Percentiles rank a stretch among this genome's conserved stretches.
These are phyloP conservation scores for Picochlorum costavermella DNA, from an alignment of 139 green algal species.

Conservation along the genomic window DNA sequence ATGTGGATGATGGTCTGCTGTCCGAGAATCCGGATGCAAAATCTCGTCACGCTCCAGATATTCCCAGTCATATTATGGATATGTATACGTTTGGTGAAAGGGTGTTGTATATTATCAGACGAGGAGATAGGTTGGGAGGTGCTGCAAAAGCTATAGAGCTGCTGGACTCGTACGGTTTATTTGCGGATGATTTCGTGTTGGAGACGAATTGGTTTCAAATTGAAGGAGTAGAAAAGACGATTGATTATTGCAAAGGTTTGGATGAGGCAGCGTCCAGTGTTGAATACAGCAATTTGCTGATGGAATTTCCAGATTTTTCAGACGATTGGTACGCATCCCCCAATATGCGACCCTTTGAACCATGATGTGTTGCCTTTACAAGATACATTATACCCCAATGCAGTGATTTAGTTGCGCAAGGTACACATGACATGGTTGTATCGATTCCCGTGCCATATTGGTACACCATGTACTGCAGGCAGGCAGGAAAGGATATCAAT, in stretches of 20 bases:
- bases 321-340: neutral
- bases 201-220: neutral
- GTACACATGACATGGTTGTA: neutral
- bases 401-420: neutral
- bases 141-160: neutral
- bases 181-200: neutral
- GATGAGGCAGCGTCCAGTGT: neutral
- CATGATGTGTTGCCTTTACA: no score
- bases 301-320: neutral
- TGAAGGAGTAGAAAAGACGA: neutral
- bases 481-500: neutral
- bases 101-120: neutral
- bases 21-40: neutral
- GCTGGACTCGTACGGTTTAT: neutral
- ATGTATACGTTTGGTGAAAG: constrained; percentile 11
- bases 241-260: neutral
- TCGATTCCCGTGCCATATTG: neutral
- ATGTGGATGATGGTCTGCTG: neutral
- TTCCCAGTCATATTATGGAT: neutral
- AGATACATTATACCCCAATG: no score
- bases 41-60: constrained; percentile 8
- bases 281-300: neutral
- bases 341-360: no score
- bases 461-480: neutral
- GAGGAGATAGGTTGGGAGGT: neutral